phyloP scores from a whole-genome alignment of 2,329 filamentous ascomycete genomes.

The Verticillium nubilum region DNA sequence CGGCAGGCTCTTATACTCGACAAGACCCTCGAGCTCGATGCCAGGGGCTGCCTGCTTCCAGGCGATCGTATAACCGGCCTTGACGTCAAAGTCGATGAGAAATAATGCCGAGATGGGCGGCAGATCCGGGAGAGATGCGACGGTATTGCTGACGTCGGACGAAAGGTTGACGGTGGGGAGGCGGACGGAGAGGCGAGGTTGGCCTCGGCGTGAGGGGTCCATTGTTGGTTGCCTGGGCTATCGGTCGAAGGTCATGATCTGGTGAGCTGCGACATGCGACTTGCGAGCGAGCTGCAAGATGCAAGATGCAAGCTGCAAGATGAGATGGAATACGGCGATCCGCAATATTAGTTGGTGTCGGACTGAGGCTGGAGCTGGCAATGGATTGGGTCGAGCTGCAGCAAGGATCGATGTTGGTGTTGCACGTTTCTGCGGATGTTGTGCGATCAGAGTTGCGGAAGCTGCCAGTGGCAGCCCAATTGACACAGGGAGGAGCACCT shows the following conservation, averaged over 20 bases:
- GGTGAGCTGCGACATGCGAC: background rate
- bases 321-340: background rate
- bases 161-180: conserved; percentile 21
- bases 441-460: conserved; percentile 9
- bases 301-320: background rate
- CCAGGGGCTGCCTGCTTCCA: conserved; percentile 74
- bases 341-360: background rate
- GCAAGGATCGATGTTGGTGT: background rate
- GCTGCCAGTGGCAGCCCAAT: background rate
- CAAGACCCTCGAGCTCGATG: conserved; percentile 74
- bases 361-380: background rate
- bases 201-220: conserved; percentile 27
- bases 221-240: background rate
- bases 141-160: conserved; percentile 16
- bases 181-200: conserved; percentile 32
- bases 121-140: conserved; percentile 33
- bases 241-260: background rate
- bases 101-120: conserved; percentile 73
- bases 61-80: conserved; percentile 82
- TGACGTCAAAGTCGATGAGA: conserved; percentile 87
- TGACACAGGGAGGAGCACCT: background rate
- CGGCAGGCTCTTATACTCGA: conserved; percentile 94
- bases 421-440: conserved; percentile 2
- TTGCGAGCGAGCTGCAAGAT: background rate
- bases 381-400: background rate